Conservation (phyloP, 257 asterid genomes). For the Fraxinus excelsior region DNA sequence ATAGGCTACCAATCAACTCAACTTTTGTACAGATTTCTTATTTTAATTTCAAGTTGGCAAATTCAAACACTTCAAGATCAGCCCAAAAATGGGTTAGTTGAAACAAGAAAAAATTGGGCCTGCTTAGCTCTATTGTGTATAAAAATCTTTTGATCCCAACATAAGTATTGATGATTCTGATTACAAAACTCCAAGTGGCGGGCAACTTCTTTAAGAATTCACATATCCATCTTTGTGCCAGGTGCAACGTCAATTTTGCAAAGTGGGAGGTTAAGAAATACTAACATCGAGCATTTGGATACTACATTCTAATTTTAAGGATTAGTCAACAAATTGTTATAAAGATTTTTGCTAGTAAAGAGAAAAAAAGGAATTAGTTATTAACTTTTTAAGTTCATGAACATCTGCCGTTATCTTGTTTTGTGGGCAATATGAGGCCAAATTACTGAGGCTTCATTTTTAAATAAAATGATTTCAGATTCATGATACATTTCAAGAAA, state of each 20-base stretch:
- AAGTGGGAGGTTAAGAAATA: not conserved
- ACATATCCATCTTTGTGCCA: not conserved
- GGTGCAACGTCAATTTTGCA: not conserved
- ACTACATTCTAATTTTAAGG: not conserved
- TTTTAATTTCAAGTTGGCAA: not conserved
- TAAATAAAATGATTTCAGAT: not conserved
- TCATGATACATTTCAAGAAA: not conserved
- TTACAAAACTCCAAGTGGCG: not conserved
- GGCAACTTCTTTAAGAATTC: not conserved
- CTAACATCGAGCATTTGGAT: not conserved
- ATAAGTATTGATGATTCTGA: not conserved
- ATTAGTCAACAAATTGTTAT: not conserved
- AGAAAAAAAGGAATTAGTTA: not conserved
- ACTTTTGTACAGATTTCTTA: not conserved
- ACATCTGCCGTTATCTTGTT: not conserved
- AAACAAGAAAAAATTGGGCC: not conserved
- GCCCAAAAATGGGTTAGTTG: not conserved
- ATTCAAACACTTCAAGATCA: not conserved
- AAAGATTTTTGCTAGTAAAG: not conserved
- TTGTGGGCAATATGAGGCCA: not conserved
- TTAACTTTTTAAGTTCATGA: not conserved
- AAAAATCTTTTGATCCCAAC: not conserved
- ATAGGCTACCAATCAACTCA: not conserved
- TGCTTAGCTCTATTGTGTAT: not conserved
- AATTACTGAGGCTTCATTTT: not conserved